These are phyloP conservation scores for Tetracentron sinense DNA, from an alignment of 164 flowering plant genomes.

Conservation along the genomic window DNA sequence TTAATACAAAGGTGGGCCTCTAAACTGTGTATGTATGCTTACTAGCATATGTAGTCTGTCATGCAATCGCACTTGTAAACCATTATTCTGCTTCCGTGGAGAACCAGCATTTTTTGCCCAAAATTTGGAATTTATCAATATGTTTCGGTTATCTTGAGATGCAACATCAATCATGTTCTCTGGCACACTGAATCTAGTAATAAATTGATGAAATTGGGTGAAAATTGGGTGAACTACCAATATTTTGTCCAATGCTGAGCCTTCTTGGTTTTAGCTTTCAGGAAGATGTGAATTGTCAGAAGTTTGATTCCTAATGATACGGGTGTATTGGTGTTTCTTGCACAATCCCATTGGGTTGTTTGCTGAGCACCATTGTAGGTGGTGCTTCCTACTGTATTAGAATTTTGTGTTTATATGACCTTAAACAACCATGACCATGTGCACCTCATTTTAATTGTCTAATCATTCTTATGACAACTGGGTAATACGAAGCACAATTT, in stretches of 20 bases:
- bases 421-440: not conserved
- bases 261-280: constrained; percentile 6
- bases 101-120: too few species aligned
- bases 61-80: too few species aligned
- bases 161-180: too few species aligned
- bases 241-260: constrained; percentile 11
- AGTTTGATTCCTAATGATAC: not conserved
- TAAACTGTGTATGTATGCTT: too few species aligned
- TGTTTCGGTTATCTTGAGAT: too few species aligned
- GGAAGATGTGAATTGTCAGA: not conserved
- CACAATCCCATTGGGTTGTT: not conserved
- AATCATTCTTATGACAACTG: not conserved
- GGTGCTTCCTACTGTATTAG: not conserved
- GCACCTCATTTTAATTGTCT: not conserved
- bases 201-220: constrained; percentile 5
- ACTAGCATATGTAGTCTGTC: too few species aligned
- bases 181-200: too few species aligned
- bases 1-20: too few species aligned
- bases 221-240: constrained; percentile 6
- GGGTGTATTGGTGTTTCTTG: constrained; percentile 12
- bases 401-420: not conserved
- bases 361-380: not conserved
- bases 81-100: too few species aligned
- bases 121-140: too few species aligned
- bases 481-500: not conserved